Percentiles rank a stretch among this genome's conserved stretches.
phyloP scores from a whole-genome alignment of 441 rosid species.

The Croton laevigatus region DNA sequence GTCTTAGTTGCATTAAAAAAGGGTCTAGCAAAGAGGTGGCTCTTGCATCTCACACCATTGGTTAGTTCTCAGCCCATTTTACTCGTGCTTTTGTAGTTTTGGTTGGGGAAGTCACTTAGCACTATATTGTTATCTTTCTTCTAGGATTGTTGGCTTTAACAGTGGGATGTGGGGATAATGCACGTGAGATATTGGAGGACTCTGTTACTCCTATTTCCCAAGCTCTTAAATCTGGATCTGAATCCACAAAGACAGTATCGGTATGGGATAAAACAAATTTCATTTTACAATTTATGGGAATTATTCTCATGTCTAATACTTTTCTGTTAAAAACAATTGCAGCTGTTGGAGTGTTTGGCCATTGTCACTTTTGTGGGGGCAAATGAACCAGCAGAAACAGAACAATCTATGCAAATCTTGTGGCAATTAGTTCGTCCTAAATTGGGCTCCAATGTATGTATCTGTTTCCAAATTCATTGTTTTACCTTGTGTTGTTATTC shows the following conservation, averaged over 20 bases:
- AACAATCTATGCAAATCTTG: conserved; percentile 76
- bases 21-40: conserved; percentile 76
- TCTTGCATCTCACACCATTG: conserved; percentile 73
- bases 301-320: conserved; percentile 9
- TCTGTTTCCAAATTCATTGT: neutral
- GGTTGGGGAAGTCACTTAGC: neutral
- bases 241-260: conserved; percentile 47
- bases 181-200: conserved; percentile 70
- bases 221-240: conserved; percentile 64
- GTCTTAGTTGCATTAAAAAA: conserved; percentile 58
- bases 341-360: conserved; percentile 86
- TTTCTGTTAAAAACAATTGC: conserved; percentile 18
- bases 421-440: conserved; percentile 94
- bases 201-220: conserved; percentile 59
- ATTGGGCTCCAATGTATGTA: conserved; percentile 76
- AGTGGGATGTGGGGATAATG: conserved; percentile 66
- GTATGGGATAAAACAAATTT: conserved; percentile 39
- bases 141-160: conserved; percentile 84
- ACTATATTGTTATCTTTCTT: conserved; percentile 18
- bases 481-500: neutral
- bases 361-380: conserved; percentile 78
- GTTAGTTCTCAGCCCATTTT: conserved; percentile 35
- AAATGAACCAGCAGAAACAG: conserved; percentile 62
- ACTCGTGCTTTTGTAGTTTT: conserved; percentile 1
- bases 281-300: neutral